These are phyloP conservation scores for Dendrobium nobile DNA, from an alignment of 106 monocot genomes.

Conservation along the genomic window DNA sequence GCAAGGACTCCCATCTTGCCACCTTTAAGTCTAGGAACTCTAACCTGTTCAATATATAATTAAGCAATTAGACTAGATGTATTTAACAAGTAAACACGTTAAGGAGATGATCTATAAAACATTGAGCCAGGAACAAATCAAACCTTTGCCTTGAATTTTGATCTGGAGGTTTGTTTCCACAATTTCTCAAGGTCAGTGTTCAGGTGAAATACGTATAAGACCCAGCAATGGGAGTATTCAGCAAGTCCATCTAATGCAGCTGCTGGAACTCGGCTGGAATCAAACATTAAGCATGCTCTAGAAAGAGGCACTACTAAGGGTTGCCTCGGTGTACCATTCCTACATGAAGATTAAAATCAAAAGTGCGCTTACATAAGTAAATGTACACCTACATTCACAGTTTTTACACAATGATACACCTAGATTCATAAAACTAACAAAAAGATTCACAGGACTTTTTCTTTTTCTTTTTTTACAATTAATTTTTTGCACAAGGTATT, in stretches of 20 bases:
- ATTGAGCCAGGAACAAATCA: background rate
- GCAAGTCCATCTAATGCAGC: slow-evolving; percentile 74
- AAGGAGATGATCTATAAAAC: background rate
- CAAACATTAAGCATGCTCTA: slow-evolving; percentile 72
- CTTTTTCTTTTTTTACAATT: background rate
- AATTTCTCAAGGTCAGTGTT: slow-evolving; percentile 93
- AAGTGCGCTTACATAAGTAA: background rate
- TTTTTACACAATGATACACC: background rate
- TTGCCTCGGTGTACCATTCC: slow-evolving; percentile 99
- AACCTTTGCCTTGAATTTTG: slow-evolving; percentile 96
- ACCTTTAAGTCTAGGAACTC: slow-evolving; percentile 90
- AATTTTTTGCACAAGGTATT: background rate
- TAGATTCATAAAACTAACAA: background rate
- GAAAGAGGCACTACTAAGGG: slow-evolving; percentile 83
- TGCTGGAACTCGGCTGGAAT: slow-evolving; percentile 49
- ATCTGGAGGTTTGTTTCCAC: slow-evolving; percentile 76
- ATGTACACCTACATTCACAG: background rate
- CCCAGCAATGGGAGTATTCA: slow-evolving; percentile 90
- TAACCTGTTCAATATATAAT: slow-evolving; percentile 46
- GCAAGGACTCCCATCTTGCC: slow-evolving; percentile 90
- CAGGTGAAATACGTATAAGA: slow-evolving; percentile 88
- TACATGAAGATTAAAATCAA: slow-evolving; percentile 15
- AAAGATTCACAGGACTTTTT: background rate
- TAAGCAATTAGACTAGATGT: background rate
- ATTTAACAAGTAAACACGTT: background rate